These are phyloP conservation scores for Fusarium sp. DNA, from an alignment of 2,329 filamentous ascomycete genomes.

Conservation along the genomic window DNA sequence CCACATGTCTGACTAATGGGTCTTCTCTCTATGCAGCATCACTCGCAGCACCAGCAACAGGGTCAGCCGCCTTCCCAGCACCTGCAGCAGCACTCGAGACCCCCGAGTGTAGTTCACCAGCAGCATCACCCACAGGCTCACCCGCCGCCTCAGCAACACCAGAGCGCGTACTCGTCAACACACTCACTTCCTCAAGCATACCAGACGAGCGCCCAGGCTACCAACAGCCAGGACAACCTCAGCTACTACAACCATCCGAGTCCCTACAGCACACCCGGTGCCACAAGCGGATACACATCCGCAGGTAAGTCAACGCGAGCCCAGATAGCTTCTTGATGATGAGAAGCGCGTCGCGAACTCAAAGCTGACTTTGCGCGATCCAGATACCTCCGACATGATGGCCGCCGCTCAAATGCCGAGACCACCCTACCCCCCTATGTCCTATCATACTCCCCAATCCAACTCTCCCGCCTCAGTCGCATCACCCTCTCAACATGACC, in stretches of 20 bases:
- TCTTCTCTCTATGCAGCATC: conserved; percentile 77
- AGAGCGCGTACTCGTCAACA: conserved; percentile 74
- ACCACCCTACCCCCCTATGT: conserved; percentile 86
- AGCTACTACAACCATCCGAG: conserved; percentile 83
- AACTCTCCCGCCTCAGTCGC: conserved; percentile 95
- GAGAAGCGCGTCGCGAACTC: conserved; percentile 12
- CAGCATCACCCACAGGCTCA: conserved; percentile 77
- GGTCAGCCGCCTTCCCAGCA: conserved; percentile 75
- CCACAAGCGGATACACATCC: conserved; percentile 86
- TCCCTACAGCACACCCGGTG: conserved; percentile 85
- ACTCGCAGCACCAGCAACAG: conserved; percentile 79
- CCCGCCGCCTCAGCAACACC: conserved; percentile 68
- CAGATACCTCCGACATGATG: conserved; percentile 75
- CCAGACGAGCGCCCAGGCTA: conserved; percentile 72
- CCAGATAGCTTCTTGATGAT: conserved; percentile 3
- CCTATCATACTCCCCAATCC: conserved; percentile 93
- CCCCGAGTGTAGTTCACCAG: conserved; percentile 79
- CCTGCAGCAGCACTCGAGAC: conserved; percentile 74
- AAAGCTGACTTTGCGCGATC: conserved; percentile 31
- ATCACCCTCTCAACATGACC: conserved; percentile 89
- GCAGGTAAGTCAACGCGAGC: conserved; percentile 73
- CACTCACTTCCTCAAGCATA: conserved; percentile 76
- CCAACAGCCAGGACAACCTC: conserved; percentile 72
- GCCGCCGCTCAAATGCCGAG: conserved; percentile 77
- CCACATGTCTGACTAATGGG: conserved; percentile 65